Evolutionary conservation across 139 green algal species (phyloP).

Genomic region (Chlamydomonas sphaeroides): DNA sequence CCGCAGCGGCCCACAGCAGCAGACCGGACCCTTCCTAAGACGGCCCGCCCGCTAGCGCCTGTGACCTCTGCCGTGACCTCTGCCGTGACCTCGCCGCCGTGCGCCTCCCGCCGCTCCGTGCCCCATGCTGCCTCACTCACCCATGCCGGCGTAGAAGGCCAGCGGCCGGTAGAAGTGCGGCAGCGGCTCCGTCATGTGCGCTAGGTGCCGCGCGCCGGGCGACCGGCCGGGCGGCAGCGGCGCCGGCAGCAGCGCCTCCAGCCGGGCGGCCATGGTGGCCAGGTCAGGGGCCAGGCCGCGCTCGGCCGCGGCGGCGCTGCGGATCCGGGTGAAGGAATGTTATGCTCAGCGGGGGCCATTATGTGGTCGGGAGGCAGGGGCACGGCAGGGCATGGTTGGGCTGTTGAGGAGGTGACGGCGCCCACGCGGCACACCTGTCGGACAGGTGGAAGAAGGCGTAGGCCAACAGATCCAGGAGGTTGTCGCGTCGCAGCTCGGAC

Average conservation of each 20-base stretch:
- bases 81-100: neutral
- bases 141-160: constrained; percentile 38
- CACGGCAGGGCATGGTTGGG: too few species aligned
- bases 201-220: constrained; percentile 36
- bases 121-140: neutral
- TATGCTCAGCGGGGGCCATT: too few species aligned
- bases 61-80: neutral
- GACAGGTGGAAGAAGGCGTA: constrained; percentile 49
- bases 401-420: too few species aligned
- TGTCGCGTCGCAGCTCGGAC: neutral
- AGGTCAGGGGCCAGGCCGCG: neutral
- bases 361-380: too few species aligned
- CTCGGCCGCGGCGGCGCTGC: neutral
- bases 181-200: constrained; percentile 45
- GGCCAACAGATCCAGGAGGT: constrained; percentile 41
- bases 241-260: constrained; percentile 34
- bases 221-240: constrained; percentile 16
- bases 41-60: too few species aligned
- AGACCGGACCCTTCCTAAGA: too few species aligned
- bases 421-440: constrained; percentile 1
- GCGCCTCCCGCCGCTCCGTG: too few species aligned
- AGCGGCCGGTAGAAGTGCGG: constrained; percentile 52
- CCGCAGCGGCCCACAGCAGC: too few species aligned
- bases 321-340: too few species aligned
- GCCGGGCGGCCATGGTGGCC: constrained; percentile 9